phyloP scores from a whole-genome alignment of 805 yeast species.

The Trichomonascus vanleenenianus region DNA sequence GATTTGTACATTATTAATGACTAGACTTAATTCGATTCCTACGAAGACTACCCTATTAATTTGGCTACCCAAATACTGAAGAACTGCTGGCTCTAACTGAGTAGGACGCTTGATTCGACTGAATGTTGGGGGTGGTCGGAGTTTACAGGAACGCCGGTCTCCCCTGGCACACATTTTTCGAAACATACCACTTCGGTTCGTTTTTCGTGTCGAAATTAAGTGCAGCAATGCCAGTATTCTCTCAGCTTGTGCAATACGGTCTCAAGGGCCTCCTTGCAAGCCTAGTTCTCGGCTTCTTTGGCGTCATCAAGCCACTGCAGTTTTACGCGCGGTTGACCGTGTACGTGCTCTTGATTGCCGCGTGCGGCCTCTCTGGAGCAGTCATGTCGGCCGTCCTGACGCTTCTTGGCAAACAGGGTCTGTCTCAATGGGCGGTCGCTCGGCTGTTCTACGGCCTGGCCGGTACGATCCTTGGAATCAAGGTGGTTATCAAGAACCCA shows the following conservation, averaged over 20 bases:
- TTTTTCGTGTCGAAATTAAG: neutral
- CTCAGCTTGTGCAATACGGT: slow-evolving; percentile 5
- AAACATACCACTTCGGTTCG: no score
- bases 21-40: neutral
- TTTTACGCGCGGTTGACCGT: slow-evolving; percentile 27
- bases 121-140: no score
- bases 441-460: slow-evolving; percentile 63
- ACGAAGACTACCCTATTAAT: no score
- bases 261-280: slow-evolving; percentile 12
- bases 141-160: neutral
- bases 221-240: neutral
- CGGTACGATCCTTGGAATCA: slow-evolving; percentile 58
- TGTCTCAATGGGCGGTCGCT: slow-evolving; percentile 88
- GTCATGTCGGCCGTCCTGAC: slow-evolving; percentile 62
- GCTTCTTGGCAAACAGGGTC: slow-evolving; percentile 62
- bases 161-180: no score
- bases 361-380: slow-evolving; percentile 47
- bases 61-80: no score
- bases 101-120: neutral
- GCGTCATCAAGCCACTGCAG: slow-evolving; percentile 28
- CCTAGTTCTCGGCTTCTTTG: slow-evolving; percentile 23
- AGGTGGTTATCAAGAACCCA: slow-evolving; percentile 60
- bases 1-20: neutral
- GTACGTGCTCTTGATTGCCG: slow-evolving; percentile 23
- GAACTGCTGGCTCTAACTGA: neutral